Conservation (phyloP, 139 green algal genomes). For the Mesotaenium endlicherianum region DNA sequence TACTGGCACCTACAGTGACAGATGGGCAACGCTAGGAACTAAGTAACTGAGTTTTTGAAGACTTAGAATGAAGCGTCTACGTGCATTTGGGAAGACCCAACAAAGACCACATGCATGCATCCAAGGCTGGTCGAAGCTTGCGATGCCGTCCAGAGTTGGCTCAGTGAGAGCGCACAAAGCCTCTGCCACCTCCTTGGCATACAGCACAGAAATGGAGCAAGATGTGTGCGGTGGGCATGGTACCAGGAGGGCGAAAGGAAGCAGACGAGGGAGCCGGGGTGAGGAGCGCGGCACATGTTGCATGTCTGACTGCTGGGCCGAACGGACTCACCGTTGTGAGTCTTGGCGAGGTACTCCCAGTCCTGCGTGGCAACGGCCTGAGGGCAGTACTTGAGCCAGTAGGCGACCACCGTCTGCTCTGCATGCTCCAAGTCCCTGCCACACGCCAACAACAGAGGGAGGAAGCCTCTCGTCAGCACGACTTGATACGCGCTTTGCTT, state of each 20-base stretch:
- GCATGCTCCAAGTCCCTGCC: slow-evolving; percentile 23
- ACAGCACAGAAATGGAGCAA: not conserved
- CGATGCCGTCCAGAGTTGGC: not conserved
- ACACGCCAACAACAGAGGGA: too few species aligned
- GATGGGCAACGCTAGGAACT: too few species aligned
- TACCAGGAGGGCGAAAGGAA: not conserved
- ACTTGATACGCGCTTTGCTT: too few species aligned
- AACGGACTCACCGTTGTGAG: slow-evolving; percentile 20
- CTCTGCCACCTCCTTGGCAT: not conserved
- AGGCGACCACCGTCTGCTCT: slow-evolving; percentile 30
- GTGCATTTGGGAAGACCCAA: too few species aligned
- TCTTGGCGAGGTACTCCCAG: slow-evolving; percentile 35
- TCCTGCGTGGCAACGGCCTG: slow-evolving; percentile 13
- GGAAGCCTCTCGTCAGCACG: too few species aligned
- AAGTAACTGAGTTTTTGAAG: too few species aligned
- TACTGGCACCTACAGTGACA: too few species aligned
- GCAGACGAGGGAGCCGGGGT: not conserved
- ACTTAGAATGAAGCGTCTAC: too few species aligned
- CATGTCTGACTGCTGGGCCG: not conserved
- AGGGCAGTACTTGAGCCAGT: slow-evolving; percentile 38
- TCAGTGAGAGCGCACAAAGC: not conserved
- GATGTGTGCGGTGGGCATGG: not conserved
- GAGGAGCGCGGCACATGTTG: not conserved
- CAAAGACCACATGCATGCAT: too few species aligned
- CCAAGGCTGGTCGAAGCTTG: too few species aligned